phyloP scores from a whole-genome alignment of 306 rosid species.

The Ceratonia siliqua region DNA sequence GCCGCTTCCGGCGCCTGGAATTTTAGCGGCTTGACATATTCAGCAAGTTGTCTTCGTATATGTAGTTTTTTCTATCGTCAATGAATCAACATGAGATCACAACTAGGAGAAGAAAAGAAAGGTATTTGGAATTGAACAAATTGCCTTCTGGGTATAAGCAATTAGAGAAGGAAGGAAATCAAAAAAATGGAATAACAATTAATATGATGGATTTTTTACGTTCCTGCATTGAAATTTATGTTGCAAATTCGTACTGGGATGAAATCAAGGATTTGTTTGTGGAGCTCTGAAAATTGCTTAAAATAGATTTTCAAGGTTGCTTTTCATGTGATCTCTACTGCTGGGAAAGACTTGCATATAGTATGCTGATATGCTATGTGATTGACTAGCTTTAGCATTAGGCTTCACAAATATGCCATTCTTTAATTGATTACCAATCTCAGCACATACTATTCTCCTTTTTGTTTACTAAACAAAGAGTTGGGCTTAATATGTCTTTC shows the following conservation, averaged over 20 bases:
- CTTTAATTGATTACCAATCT: neutral
- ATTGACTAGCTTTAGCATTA: neutral
- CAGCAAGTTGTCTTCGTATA: neutral
- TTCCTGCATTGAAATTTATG: conserved; percentile 3
- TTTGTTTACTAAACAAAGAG: neutral
- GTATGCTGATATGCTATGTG: neutral
- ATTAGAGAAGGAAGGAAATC: neutral
- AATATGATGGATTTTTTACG: conserved; percentile 10
- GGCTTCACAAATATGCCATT: neutral
- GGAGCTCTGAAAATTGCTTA: neutral
- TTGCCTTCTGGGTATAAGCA: neutral
- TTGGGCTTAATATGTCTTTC: neutral
- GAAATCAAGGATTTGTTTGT: conserved; percentile 6
- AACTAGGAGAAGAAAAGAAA: neutral
- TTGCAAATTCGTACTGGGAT: neutral
- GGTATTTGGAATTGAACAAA: neutral
- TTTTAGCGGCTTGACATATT: conserved; percentile 9
- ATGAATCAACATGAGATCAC: conserved; percentile 10
- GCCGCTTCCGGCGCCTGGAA: conserved; percentile 21
- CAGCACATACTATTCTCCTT: neutral
- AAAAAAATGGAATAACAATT: neutral
- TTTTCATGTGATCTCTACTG: neutral
- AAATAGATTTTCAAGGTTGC: neutral
- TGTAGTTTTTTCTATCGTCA: neutral
- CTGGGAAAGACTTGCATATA: neutral